Conservation (phyloP, 2,329 filamentous ascomycete species). For the Gliomastix tumulicola region DNA sequence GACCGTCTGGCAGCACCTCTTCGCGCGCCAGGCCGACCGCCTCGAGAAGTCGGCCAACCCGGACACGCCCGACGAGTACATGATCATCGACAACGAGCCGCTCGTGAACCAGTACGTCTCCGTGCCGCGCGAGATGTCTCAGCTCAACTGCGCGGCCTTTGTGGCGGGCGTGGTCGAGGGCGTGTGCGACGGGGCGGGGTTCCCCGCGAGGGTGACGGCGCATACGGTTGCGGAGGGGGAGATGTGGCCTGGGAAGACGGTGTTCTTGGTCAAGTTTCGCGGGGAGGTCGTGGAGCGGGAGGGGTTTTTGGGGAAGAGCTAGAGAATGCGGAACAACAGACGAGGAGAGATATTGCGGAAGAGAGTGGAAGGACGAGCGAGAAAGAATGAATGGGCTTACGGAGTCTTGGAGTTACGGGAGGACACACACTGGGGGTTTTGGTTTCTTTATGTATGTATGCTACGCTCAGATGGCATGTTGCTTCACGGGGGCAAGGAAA, state of each 20-base stretch:
- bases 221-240: conserved; percentile 70
- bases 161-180: conserved; percentile 95
- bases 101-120: conserved; percentile 91
- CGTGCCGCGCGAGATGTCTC: conserved; percentile 90
- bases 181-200: conserved; percentile 87
- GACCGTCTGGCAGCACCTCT: conserved; percentile 86
- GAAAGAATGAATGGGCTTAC: too few species aligned
- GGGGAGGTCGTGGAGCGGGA: conserved; percentile 89
- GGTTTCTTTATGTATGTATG: too few species aligned
- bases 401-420: too few species aligned
- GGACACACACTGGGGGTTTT: too few species aligned
- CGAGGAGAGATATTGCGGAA: too few species aligned
- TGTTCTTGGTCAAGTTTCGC: conserved; percentile 90
- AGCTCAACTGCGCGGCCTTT: conserved; percentile 93
- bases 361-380: too few species aligned
- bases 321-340: too few species aligned
- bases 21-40: conserved; percentile 82
- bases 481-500: too few species aligned
- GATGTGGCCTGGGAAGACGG: conserved; percentile 94
- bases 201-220: conserved; percentile 81
- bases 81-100: conserved; percentile 98
- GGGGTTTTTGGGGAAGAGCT: conserved; percentile 63
- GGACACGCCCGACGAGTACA: conserved; percentile 87
- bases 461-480: too few species aligned
- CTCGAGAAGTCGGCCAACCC: conserved; percentile 82